Evolutionary conservation across 1,284 basidiomycete genomes (phyloP).

Genomic region (Tetrapyrgos nigripes): DNA sequence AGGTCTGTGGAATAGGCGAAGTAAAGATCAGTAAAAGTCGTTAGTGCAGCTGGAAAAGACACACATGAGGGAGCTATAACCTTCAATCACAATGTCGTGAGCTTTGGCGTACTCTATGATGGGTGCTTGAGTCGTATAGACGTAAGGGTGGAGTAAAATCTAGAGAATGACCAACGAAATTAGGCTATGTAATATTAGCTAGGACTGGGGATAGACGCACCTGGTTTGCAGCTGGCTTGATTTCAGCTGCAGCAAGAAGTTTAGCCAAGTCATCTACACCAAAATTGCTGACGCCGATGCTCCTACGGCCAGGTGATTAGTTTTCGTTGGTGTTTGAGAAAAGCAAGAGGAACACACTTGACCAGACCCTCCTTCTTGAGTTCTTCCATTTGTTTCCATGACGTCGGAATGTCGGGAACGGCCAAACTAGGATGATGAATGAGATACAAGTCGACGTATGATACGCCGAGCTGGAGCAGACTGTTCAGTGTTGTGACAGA

Average conservation of each 20-base stretch:
- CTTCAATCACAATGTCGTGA: slow-evolving; percentile 72
- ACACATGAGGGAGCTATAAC: slow-evolving; percentile 70
- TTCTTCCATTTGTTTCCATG: slow-evolving; percentile 69
- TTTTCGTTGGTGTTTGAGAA: not conserved
- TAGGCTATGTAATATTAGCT: not conserved
- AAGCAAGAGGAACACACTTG: slow-evolving; percentile 45
- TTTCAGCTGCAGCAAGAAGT: slow-evolving; percentile 59
- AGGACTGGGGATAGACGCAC: slow-evolving; percentile 35
- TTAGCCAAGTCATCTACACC: slow-evolving; percentile 58
- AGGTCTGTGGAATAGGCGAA: slow-evolving; percentile 46
- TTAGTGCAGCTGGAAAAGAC: slow-evolving; percentile 21
- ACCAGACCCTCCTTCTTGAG: slow-evolving; percentile 61
- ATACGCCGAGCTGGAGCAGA: slow-evolving; percentile 58
- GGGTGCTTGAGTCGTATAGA: slow-evolving; percentile 59
- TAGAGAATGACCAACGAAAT: slow-evolving; percentile 32
- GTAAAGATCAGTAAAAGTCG: too few species aligned
- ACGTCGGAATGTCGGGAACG: slow-evolving; percentile 57
- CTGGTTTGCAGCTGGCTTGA: slow-evolving; percentile 77
- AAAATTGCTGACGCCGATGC: slow-evolving; percentile 82
- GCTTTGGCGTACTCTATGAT: slow-evolving; percentile 62
- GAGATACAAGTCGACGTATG: slow-evolving; percentile 76
- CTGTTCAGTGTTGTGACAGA: slow-evolving; percentile 1
- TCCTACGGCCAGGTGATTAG: slow-evolving; percentile 50
- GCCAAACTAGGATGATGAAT: slow-evolving; percentile 63
- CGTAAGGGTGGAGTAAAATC: slow-evolving; percentile 76